Conservation (phyloP, 257 asterid species). For the Euphrasia confusa region DNA sequence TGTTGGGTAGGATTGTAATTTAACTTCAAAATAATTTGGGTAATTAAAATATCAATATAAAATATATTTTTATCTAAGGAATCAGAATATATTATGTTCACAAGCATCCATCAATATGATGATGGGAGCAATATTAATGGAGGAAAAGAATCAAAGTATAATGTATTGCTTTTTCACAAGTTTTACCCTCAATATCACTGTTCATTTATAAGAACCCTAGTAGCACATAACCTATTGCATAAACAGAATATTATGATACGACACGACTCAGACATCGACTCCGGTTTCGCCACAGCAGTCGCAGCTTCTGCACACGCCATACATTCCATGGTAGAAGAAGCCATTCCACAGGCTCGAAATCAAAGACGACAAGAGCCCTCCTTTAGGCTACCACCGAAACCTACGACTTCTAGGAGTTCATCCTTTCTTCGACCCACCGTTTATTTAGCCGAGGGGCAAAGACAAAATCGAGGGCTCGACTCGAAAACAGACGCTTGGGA, state of each 20-base stretch:
- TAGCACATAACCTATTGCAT: neutral
- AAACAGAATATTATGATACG: neutral
- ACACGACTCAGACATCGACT: constrained; percentile 31
- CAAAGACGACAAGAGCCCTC: constrained; percentile 30
- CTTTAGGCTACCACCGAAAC: constrained; percentile 29
- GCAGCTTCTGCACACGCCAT: constrained; percentile 69
- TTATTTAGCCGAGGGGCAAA: constrained; percentile 29
- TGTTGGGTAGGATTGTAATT: too few relatives aligned
- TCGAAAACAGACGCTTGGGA: constrained; percentile 61
- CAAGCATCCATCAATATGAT: constrained; percentile 19
- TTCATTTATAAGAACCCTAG: constrained; percentile 10
- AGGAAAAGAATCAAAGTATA: constrained; percentile 9
- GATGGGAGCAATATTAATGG: neutral
- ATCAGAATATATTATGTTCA: constrained; percentile 18
- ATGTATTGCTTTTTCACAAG: constrained; percentile 20
- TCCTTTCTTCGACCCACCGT: constrained; percentile 28
- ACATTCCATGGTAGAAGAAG: constrained; percentile 34
- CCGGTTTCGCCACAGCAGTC: constrained; percentile 45
- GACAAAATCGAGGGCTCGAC: constrained; percentile 29
- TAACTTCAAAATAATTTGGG: too few relatives aligned
- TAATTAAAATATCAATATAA: too few relatives aligned
- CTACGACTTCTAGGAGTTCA: constrained; percentile 19
- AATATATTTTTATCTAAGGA: neutral
- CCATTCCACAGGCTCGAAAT: constrained; percentile 17
- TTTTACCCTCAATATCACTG: neutral